Base-by-base conservation (phyloP, 345 rosid genomes). In the Salix udensis region DNA sequence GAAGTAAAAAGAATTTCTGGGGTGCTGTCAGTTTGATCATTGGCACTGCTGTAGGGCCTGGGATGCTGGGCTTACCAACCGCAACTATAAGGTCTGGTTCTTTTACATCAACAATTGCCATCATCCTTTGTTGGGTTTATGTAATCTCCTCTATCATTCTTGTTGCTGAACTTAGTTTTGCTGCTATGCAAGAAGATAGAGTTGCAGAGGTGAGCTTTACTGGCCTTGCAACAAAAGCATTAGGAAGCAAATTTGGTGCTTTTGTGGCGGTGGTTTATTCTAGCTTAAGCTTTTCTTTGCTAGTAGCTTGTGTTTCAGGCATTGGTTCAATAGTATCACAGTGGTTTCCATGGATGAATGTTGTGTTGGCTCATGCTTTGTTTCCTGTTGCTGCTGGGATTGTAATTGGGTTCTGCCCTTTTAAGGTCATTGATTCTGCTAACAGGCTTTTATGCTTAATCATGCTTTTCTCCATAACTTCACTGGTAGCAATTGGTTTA, bases 1-100 rank as follows among this genome's bases (percentile, higher is more conserved):
- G 74, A n/a, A 73, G 30, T 1, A 72, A 81, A 72, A 91, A 88
- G 81, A 91, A 82, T 80, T 94, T 92, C 80, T 94, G 97, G 98
- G 97, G 95, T 80, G 97, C 95, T 70, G 95, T 94, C 67, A 86
- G 86, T 85, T 91, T 94, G 82, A 91, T 94, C 72, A 82, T 94
- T 64, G 97, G 98, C 72, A 92, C 95, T 39, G 97, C 98, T 50
- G 97, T 92, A 6, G 97, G 98, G 48, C 97, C 97, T 14, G 98
- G 97, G 24, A 92, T 92, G 95, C 86, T 91, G 61, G 94, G 94
- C 64, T 89, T 94, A 66, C 98, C 97, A 12, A 92, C 95, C 48
- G 89, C 92, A 75, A 94, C 97, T 6, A 85, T 91, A 77, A 90
- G 79, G 80, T 90, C 92, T 11, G 98, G 97, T 21, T 85, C 97